A percentile compares a stretch with the other conserved stretches of the same genome.
Conservation (phyloP, 352 stramenopile genomes). For the Phytophthora sp. region DNA sequence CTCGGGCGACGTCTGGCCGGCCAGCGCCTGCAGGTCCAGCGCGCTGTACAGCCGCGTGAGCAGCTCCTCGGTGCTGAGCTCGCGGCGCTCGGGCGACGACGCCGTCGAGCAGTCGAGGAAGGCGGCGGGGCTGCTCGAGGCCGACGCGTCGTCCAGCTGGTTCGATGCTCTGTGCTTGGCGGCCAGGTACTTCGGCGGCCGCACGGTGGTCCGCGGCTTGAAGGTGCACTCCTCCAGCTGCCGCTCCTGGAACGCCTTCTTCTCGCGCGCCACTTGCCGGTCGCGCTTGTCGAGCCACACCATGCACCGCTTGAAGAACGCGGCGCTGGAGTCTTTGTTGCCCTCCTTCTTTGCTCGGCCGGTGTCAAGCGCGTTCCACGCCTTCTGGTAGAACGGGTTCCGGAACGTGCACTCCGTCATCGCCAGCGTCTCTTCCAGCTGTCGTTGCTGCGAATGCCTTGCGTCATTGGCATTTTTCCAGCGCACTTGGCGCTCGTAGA, state of each 20-base stretch:
- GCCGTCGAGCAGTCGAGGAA: conserved; percentile 11
- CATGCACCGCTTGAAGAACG: conserved; percentile 61
- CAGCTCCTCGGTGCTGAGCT: conserved; percentile 13
- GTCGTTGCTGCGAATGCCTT: conserved; percentile 35
- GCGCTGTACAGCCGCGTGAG: conserved; percentile 28
- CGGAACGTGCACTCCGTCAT: conserved; percentile 57
- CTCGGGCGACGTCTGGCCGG: conserved; percentile 17
- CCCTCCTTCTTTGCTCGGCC: conserved; percentile 13
- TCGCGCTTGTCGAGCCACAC: conserved; percentile 50
- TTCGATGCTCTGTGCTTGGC: conserved; percentile 1
- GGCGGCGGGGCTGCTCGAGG: background rate
- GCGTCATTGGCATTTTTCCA: conserved; percentile 65
- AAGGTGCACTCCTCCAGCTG: conserved; percentile 68
- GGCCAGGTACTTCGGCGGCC: conserved; percentile 16
- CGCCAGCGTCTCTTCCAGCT: conserved; percentile 40
- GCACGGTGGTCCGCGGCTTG: conserved; percentile 30
- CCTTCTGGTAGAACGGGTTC: conserved; percentile 60
- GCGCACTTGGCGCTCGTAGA: conserved; percentile 65
- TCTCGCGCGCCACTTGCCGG: conserved; percentile 39
- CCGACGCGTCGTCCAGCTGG: conserved; percentile 7
- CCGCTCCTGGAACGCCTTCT: conserved; percentile 41
- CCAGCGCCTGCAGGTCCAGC: conserved; percentile 40
- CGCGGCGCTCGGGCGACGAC: background rate
- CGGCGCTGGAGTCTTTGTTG: background rate
- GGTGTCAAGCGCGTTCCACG: conserved; percentile 35